phyloP scores from a whole-genome alignment of 148 eudicot genomes.

The Dianthus caryophyllus region DNA sequence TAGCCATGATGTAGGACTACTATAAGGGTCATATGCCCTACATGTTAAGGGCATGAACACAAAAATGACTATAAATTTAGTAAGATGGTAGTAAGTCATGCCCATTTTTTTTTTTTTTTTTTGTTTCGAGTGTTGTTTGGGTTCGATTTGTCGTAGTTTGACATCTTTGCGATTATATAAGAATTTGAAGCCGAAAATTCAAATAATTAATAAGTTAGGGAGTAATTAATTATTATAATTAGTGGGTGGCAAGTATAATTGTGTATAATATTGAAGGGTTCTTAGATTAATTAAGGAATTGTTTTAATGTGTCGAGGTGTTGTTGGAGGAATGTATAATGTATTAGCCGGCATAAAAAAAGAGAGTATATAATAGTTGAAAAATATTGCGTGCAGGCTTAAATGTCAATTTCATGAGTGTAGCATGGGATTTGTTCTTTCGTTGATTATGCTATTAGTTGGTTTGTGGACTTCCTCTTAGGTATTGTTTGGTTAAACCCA shows the following conservation, averaged over 20 bases:
- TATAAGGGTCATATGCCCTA: slow-evolving; percentile 6
- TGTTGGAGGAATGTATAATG: background rate
- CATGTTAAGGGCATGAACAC: background rate
- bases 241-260: slow-evolving; percentile 7
- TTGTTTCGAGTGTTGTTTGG: background rate
- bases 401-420: slow-evolving; percentile 2
- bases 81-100: slow-evolving; percentile 3
- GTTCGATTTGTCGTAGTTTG: background rate
- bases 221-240: background rate
- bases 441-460: background rate
- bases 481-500: too few species aligned
- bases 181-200: background rate
- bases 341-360: slow-evolving; percentile 6
- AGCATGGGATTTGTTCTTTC: slow-evolving; percentile 6
- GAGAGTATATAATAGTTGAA: slow-evolving; percentile 11
- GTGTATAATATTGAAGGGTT: background rate
- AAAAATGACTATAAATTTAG: background rate
- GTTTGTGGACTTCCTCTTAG: background rate
- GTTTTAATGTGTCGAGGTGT: background rate
- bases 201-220: background rate
- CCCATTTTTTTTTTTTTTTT: too few species aligned
- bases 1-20: slow-evolving; percentile 1
- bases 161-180: slow-evolving; percentile 2
- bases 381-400: background rate
- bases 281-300: background rate